Evolutionary conservation across 768 basidiomycete species (phyloP).

Genomic region (Myochromella boudieri): DNA sequence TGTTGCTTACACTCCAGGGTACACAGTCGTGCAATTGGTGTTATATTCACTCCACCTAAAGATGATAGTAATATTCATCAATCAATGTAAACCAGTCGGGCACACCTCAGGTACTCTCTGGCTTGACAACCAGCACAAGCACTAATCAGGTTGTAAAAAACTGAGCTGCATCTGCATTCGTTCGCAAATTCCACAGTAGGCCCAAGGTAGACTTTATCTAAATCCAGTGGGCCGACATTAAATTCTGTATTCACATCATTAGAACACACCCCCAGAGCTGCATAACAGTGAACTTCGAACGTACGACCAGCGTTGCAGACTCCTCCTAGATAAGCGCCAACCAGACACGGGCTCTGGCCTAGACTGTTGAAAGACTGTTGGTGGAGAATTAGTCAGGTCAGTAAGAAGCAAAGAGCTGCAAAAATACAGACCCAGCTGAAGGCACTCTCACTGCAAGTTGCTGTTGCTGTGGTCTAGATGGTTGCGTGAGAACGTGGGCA

Average conservation of each 20-base stretch:
- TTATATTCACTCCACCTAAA: constrained; percentile 50
- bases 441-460: constrained; percentile 12
- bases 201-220: constrained; percentile 34
- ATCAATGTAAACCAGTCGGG: background rate
- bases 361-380: constrained; percentile 39
- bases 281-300: constrained; percentile 5
- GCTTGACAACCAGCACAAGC: constrained; percentile 53
- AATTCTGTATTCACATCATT: constrained; percentile 28
- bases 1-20: constrained; percentile 28
- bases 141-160: constrained; percentile 51
- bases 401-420: background rate
- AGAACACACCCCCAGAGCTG: background rate
- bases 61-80: background rate
- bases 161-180: constrained; percentile 50
- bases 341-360: constrained; percentile 42
- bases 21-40: constrained; percentile 45
- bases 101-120: constrained; percentile 31
- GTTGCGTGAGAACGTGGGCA: background rate
- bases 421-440: constrained; percentile 9
- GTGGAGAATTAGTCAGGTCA: background rate
- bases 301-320: constrained; percentile 39
- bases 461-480: constrained; percentile 19
- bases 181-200: constrained; percentile 33
- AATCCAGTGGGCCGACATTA: constrained; percentile 28
- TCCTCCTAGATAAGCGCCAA: constrained; percentile 40